Base-by-base conservation (phyloP, 2,329 filamentous ascomycete species). In the Parastagonospora avenae region DNA sequence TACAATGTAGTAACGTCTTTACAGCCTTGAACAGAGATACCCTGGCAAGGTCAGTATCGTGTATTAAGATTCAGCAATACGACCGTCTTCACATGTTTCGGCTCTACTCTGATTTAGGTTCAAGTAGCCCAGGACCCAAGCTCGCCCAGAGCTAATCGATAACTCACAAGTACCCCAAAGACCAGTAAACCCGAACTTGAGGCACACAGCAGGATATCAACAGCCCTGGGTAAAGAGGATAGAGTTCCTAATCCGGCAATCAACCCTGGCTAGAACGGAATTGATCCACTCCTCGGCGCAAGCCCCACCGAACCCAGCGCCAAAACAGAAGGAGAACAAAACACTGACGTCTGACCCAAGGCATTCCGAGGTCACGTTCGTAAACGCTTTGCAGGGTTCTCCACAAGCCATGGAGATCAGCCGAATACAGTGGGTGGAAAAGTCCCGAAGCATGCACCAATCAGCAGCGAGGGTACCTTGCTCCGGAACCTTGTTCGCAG, bases 401-500 rank as follows among this genome's bases (percentile, higher is more conserved):
- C 48, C 48, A 50, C 48, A 50, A 42, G 15, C n/a, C 39, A 24
- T 31, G 48, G 19, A 8, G 37, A 32, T 50, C 35, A 41, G 9
- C 31, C 42, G 24, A 31, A 14, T 42, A 46, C 14, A n/a, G 35
- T 38, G 37, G 42, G 29, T 37, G 14, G n/a, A 24, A 8, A 46
- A 42, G 29, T 36, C 32, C 48, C 48, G 42, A 32, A 11, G n/a
- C 30, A 30, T 29, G 42, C 47, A 46, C 48, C 48, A 50, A 50
- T 50, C 42, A 16, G 37, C 19, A 31, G 10, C n/a, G 10, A 27
- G 24, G 15, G 2, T 14, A 15, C n/a, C 15, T 31, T 33, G 19
- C 31, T 12, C 31, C 33, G 36, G 32, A 28, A 46, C 19, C 38
- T 27, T 31, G 31, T 8, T 50, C 4, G 19, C 37, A 24, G 32